Conservation (phyloP, 208 protist genomes). For the Phytomonas francai region DNA sequence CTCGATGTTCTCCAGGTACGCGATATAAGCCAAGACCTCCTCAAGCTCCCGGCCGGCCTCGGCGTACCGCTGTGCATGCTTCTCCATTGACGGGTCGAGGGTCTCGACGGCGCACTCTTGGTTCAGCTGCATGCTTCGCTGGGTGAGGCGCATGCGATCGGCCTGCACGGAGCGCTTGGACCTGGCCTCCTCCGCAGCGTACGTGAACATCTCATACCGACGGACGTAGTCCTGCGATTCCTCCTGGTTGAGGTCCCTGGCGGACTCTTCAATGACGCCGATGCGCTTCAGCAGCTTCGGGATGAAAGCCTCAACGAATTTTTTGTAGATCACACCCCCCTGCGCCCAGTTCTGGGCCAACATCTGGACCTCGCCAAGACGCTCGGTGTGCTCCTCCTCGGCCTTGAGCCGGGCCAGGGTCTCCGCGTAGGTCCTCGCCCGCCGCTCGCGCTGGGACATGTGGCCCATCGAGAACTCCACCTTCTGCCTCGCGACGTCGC, state of each 20-base stretch:
- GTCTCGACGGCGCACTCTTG: slow-evolving; percentile 38
- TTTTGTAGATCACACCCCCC: slow-evolving; percentile 47
- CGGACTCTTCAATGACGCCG: slow-evolving; percentile 70
- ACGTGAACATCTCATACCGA: slow-evolving; percentile 68
- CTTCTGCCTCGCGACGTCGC: slow-evolving; percentile 31
- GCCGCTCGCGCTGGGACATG: slow-evolving; percentile 54
- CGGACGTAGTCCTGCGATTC: slow-evolving; percentile 73
- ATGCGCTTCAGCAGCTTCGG: slow-evolving; percentile 87
- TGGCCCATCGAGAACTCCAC: slow-evolving; percentile 34
- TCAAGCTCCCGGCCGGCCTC: slow-evolving; percentile 45
- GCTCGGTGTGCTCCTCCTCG: slow-evolving; percentile 30
- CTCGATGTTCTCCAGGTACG: slow-evolving; percentile 53
- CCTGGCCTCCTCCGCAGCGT: slow-evolving; percentile 65
- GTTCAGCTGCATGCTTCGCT: slow-evolving; percentile 37
- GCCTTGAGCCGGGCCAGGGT: slow-evolving; percentile 37
- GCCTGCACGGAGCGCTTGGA: slow-evolving; percentile 60
- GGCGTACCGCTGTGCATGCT: slow-evolving; percentile 28
- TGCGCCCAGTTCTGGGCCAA: slow-evolving; percentile 35
- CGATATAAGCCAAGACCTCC: slow-evolving; percentile 56
- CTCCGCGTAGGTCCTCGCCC: slow-evolving; percentile 28
- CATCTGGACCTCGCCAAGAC: slow-evolving; percentile 45
- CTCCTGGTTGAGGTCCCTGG: slow-evolving; percentile 50
- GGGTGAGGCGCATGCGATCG: slow-evolving; percentile 51
- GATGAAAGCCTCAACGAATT: slow-evolving; percentile 85
- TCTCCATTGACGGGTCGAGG: slow-evolving; percentile 45